Evolutionary conservation across 192 early-diverging fungal genomes (phyloP), one percentile per base, ranked within the genome.

Genomic region (Diversispora eburnea): DNA sequence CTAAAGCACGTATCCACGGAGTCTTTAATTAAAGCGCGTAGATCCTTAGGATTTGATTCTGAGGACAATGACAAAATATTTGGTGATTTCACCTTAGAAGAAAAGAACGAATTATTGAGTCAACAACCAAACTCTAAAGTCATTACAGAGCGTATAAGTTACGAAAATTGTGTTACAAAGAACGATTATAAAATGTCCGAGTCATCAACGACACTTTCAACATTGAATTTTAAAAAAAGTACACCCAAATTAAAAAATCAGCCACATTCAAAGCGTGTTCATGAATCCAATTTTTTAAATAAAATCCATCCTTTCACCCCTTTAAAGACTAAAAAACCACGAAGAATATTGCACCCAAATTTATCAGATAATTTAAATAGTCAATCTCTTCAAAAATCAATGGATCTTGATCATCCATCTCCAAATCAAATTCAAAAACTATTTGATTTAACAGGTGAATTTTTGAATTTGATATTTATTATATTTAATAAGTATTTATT

Each of bases 361-460:
- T 9, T 59, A 19, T 22, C 17, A 13, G 3, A 19, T 33, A 33
- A 19, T 5, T 8, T 5, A 8, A 56, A 56, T n/a, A 56, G 13
- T 56, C 55, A 7, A 15, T 5, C 55, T 56, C 8, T 20, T 56
- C 25, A 19, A 8, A 59, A 25, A 59, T 33, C 13, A 22, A 33
- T 25, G 20, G 20, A 62, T 17, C 39, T 7, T 41, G 41, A 42
- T 15, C 17, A 15, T 17, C 8, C 7, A 10, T 49, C 48, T 7
- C 13, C 48, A 49, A 13, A 49, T 49, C 0, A 7, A 49, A 62
- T 5, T 15, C 33, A 17, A 33, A 62, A 62, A 43, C 13, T 62
- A 43, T 62, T 62, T 62, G 60, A 62, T 62, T 17, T 62, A 15
- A 15, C 39, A 62, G 33, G 60, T 62, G 39, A 62, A 41, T 41